These are phyloP conservation scores for Kodamaea sagamina DNA, from an alignment of 805 yeast genomes.

Conservation along the genomic window DNA sequence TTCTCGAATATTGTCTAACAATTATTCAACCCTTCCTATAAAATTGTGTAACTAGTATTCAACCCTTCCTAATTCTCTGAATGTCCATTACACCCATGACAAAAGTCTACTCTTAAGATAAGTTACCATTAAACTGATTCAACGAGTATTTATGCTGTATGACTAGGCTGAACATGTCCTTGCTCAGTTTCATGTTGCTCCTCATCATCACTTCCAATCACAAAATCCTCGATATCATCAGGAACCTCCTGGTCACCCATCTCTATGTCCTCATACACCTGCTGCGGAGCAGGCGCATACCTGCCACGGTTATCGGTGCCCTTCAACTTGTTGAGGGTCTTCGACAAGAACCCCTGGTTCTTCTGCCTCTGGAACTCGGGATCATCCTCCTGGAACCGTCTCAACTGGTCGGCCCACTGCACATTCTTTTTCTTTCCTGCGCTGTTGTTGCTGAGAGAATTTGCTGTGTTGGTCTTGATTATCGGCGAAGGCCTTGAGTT, in stretches of 20 bases:
- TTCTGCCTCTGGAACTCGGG: slow-evolving; percentile 20
- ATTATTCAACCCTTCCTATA: too few relatives aligned
- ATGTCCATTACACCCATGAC: too few relatives aligned
- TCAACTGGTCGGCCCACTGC: slow-evolving; percentile 49
- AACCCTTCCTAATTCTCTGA: too few relatives aligned
- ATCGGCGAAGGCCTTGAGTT: slow-evolving; percentile 43
- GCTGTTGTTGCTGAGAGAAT: slow-evolving; percentile 20
- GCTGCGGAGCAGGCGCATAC: slow-evolving; percentile 27
- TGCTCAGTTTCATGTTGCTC: slow-evolving; percentile 13
- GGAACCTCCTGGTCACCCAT: slow-evolving; percentile 26
- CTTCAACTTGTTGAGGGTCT: slow-evolving; percentile 35
- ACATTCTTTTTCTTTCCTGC: slow-evolving; percentile 43
- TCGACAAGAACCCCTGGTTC: slow-evolving; percentile 40
- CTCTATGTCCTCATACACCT: slow-evolving; percentile 28
- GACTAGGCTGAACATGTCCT: slow-evolving; percentile 9
- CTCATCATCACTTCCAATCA: slow-evolving; percentile 54
- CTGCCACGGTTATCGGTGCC: slow-evolving; percentile 28
- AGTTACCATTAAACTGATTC: neutral
- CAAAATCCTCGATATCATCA: slow-evolving; percentile 39
- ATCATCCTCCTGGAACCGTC: slow-evolving; percentile 36
- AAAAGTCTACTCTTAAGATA: neutral
- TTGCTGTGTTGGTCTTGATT: slow-evolving; percentile 24
- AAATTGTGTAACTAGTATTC: too few relatives aligned
- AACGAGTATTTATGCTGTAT: neutral
- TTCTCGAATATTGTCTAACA: too few relatives aligned